Base-by-base conservation (phyloP, 2,329 filamentous ascomycete species). In the Salinomyces thailandicus region DNA sequence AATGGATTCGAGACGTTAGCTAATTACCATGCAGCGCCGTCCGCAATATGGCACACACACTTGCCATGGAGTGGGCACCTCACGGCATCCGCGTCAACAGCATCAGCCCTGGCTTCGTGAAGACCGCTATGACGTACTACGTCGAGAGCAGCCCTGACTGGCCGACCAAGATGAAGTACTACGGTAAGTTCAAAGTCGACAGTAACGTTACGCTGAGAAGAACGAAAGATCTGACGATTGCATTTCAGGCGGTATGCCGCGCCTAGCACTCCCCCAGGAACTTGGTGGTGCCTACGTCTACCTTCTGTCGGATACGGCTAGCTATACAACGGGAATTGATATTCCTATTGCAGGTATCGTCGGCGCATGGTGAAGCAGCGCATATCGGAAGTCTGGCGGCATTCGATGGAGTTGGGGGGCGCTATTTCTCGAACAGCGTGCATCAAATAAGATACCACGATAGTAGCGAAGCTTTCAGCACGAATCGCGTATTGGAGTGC, bases 91-190 rank as follows among this genome's bases (percentile, higher is more conserved):
- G 55, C 17, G 50, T 57, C 33, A 58, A 58, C 43, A 49, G 45
- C 22, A 49, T 58, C 31, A 51, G 46, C 30, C 54, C 54, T 7
- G 54, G 55, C 7, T 55, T 54, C 30, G 54, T 57, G n/a, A 47
- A 43, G 37, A 57, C 35, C 16, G 59, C 57, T 3, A 68, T 68
- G 64, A 68, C 64, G 2, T 68, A 69, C 47, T 70, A 62, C 50
- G 62, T 71, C 3, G 64, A 67, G 14, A 59, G 61, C 33, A 62
- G 66, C 33, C 59, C 62, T 0, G 69, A 72, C 41, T 72, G 67
- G 65, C 63, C 69, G 32, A 51, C 66, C 41, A 68, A 72, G 54
- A 59, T 72, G 46, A 64, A 69, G 51, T 72, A 72, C 47, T 72
- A 72, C 45, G 67, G 22, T 26, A 26, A 2, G 22, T 26, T n/a